Evolutionary conservation across 345 rosid species (phyloP).

Genomic region (Hypericum androsaemum): DNA sequence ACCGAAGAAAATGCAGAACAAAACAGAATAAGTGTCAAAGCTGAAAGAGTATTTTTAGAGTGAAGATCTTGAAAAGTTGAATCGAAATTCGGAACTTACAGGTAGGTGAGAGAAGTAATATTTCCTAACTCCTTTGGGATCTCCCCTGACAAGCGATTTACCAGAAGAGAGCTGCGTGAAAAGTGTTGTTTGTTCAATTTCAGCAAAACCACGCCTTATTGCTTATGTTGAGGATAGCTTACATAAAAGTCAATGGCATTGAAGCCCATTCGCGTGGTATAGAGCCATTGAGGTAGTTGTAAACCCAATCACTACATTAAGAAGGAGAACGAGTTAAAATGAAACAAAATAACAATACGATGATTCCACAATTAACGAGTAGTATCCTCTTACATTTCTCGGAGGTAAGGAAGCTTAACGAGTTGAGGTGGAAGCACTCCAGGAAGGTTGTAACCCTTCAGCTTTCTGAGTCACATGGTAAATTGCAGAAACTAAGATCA

Average conservation of each 20-base stretch:
- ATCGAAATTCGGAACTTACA: conserved; percentile 28
- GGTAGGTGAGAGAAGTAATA: conserved; percentile 29
- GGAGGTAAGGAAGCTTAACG: conserved; percentile 41
- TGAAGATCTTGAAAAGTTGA: conserved; percentile 7
- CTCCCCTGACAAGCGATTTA: conserved; percentile 41
- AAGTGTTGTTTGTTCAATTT: conserved; percentile 9
- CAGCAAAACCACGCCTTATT: conserved; percentile 6
- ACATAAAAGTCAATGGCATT: conserved; percentile 38
- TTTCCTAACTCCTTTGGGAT: conserved; percentile 42
- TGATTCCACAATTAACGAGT: neutral
- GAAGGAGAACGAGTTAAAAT: neutral
- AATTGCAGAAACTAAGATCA: conserved; percentile 5
- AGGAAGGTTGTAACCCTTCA: conserved; percentile 45
- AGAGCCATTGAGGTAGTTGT: conserved; percentile 46
- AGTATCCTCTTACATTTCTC: conserved; percentile 34
- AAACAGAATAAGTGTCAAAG: conserved; percentile 11
- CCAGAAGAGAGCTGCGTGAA: conserved; percentile 42
- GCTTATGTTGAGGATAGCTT: conserved; percentile 16
- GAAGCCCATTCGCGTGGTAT: conserved; percentile 49
- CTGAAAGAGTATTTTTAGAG: neutral
- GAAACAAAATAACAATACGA: neutral
- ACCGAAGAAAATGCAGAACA: conserved; percentile 23
- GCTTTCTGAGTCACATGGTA: conserved; percentile 25
- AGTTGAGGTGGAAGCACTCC: conserved; percentile 63
- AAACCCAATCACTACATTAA: conserved; percentile 40